These are phyloP conservation scores for Fragaria nilgerrensis DNA, from an alignment of 306 rosid species.

Conservation along the genomic window DNA sequence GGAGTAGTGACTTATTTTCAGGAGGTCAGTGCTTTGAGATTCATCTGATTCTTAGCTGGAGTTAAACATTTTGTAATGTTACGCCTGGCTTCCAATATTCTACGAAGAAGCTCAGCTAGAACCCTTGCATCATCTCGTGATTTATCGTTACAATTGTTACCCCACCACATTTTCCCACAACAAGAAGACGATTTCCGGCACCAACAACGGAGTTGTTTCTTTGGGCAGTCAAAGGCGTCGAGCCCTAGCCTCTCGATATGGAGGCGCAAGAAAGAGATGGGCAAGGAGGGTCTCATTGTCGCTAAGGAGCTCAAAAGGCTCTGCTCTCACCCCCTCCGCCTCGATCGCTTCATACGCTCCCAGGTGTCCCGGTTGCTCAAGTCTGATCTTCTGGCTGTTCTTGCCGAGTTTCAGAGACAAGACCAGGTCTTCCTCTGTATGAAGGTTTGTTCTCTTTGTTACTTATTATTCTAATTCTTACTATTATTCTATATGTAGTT, in stretches of 20 bases:
- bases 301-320: slow-evolving; percentile 83
- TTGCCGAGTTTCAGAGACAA: slow-evolving; percentile 74
- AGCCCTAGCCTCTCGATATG: slow-evolving; percentile 92
- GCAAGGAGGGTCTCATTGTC: slow-evolving; percentile 71
- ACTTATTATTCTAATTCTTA: neutral
- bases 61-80: slow-evolving; percentile 21
- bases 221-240: slow-evolving; percentile 43
- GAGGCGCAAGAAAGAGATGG: slow-evolving; percentile 92
- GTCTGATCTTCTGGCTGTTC: slow-evolving; percentile 77
- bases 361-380: slow-evolving; percentile 83
- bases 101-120: slow-evolving; percentile 13
- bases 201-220: slow-evolving; percentile 17
- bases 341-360: slow-evolving; percentile 60
- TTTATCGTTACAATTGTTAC: slow-evolving; percentile 2
- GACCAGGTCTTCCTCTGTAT: slow-evolving; percentile 69
- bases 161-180: neutral
- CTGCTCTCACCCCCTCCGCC: slow-evolving; percentile 46
- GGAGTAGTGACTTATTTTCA: neutral
- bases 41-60: neutral
- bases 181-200: neutral
- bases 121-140: neutral
- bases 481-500: neutral
- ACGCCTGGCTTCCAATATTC: slow-evolving; percentile 22
- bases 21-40: neutral
- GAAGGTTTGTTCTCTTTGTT: slow-evolving; percentile 41